phyloP scores from a whole-genome alignment of 2,329 filamentous ascomycete species.

The Sphaceloma murrayae region DNA sequence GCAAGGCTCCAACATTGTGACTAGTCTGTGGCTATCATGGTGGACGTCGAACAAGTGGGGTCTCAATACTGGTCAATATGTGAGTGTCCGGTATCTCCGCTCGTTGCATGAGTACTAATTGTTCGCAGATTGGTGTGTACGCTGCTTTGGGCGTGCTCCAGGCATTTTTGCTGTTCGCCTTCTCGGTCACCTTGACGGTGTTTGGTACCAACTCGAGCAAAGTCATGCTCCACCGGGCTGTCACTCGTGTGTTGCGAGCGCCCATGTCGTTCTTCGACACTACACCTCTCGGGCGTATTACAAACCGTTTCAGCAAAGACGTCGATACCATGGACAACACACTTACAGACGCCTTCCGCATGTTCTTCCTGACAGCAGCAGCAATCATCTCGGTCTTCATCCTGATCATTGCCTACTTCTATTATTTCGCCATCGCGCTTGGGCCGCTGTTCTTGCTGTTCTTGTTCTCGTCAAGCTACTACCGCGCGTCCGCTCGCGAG shows the following conservation, averaged over 20 bases:
- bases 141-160: conserved; percentile 63
- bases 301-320: conserved; percentile 91
- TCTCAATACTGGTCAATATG: conserved; percentile 59
- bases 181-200: conserved; percentile 67
- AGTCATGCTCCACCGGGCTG: conserved; percentile 68
- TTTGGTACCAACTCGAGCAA: conserved; percentile 75
- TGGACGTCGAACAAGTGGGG: conserved; percentile 77
- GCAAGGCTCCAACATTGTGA: conserved; percentile 77
- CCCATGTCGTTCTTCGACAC: conserved; percentile 93
- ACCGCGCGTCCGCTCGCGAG: conserved; percentile 81
- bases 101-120: conserved; percentile 10
- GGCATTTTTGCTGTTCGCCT: conserved; percentile 66
- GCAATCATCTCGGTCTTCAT: conserved; percentile 78
- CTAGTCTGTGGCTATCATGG: conserved; percentile 85
- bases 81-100: conserved; percentile 43
- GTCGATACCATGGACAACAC: conserved; percentile 96
- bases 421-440: conserved; percentile 69
- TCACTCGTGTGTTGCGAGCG: conserved; percentile 60
- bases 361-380: conserved; percentile 79
- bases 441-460: conserved; percentile 66
- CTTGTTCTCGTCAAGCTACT: conserved; percentile 74
- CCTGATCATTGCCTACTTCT: conserved; percentile 89
- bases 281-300: conserved; percentile 87
- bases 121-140: conserved; percentile 49
- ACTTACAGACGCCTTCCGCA: conserved; percentile 77